Percentiles rank a stretch among this genome's conserved stretches.
phyloP scores from a whole-genome alignment of 78 protist species.

The Pigoraptor vietnamica region DNA sequence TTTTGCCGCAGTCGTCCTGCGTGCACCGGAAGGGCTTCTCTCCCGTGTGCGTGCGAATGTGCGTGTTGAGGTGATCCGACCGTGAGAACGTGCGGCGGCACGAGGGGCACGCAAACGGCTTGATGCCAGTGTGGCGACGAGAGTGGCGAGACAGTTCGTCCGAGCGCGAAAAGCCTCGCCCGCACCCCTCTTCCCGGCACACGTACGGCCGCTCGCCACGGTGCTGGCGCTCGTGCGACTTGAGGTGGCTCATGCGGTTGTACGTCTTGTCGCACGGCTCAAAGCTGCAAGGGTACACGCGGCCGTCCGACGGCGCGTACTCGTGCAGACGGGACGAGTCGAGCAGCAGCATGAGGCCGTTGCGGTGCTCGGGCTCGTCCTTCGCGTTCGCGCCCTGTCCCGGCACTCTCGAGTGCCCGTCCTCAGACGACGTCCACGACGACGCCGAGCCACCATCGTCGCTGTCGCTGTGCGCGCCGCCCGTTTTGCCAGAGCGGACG shows the following conservation, averaged over 20 bases:
- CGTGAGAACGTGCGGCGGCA: background rate
- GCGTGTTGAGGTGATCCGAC: background rate
- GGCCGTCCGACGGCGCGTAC: too few relatives aligned
- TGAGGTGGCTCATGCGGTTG: background rate
- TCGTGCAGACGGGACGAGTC: too few relatives aligned
- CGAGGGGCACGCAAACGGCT: background rate
- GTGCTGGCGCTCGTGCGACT: background rate
- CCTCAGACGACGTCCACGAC: too few relatives aligned
- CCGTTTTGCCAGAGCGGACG: too few relatives aligned
- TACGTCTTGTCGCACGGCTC: background rate
- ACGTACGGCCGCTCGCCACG: background rate
- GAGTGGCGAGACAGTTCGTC: background rate
- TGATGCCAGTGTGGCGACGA: background rate
- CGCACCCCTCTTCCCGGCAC: background rate
- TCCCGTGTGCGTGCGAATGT: background rate
- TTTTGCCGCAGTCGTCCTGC: background rate
- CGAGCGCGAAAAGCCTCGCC: background rate
- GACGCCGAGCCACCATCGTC: too few relatives aligned
- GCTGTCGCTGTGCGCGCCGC: too few relatives aligned
- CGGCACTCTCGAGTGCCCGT: too few relatives aligned
- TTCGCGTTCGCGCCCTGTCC: too few relatives aligned
- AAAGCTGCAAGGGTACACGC: too few relatives aligned
- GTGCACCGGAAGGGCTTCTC: conserved; percentile 1
- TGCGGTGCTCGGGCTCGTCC: too few relatives aligned
- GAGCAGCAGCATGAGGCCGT: too few relatives aligned